phyloP scores from a whole-genome alignment of 164 flowering plant genomes.

The Nymphaea colorata region DNA sequence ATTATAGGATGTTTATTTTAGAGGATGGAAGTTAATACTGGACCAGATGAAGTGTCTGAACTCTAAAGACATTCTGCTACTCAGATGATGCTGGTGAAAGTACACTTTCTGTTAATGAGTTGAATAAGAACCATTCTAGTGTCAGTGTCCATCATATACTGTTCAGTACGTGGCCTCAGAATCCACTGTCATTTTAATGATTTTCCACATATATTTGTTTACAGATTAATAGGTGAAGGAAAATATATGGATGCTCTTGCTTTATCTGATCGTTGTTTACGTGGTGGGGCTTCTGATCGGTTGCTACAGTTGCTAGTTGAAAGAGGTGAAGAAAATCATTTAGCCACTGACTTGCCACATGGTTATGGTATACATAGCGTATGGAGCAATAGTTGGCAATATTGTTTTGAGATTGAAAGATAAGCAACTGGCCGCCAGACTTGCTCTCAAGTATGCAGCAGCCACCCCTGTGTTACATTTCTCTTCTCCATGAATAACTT shows the following conservation, averaged over 20 bases:
- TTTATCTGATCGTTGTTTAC: conserved; percentile 91
- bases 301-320: conserved; percentile 80
- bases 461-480: no score
- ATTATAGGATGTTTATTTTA: no score
- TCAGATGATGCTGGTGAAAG: no score
- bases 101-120: no score
- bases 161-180: no score
- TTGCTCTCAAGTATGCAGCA: conserved; percentile 67
- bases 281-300: conserved; percentile 91
- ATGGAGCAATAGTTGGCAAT: conserved; percentile 83
- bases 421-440: conserved; percentile 80
- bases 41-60: no score
- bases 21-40: no score
- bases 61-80: no score
- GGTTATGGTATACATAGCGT: conserved; percentile 14
- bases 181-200: no score
- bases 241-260: conserved; percentile 95
- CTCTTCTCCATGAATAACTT: no score
- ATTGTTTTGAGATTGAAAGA: conserved; percentile 83
- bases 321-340: conserved; percentile 48
- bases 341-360: conserved; percentile 32
- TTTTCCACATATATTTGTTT: background rate
- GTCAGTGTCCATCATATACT: no score
- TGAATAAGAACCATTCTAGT: no score
- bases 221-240: conserved; percentile 81